Base-by-base conservation (phyloP, 2,329 filamentous ascomycete genomes). In the Daldinia sp. region DNA sequence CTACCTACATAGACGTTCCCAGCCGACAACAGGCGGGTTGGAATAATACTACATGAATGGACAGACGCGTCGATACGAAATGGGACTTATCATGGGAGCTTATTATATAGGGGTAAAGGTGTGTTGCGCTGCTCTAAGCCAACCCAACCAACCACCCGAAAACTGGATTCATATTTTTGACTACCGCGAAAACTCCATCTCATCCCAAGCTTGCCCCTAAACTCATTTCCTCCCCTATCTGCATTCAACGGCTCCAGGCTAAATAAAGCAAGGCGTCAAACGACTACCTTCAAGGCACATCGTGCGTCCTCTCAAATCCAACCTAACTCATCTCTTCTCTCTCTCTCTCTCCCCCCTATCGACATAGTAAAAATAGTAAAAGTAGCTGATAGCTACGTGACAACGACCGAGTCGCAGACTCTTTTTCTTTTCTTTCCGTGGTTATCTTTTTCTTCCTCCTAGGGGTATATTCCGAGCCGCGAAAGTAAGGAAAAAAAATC, bases 401-500 rank as follows among this genome's bases (percentile, higher is more conserved):
- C 27, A 57, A 58, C 55, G 35, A 45, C 48, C 48, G 66, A 70
- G 68, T 70, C 68, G 52, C 68, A 65, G 68, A 70, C 68, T 64
- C 68, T 54, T 48, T 17, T 45, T n/a, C 37, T 25, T 39, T 64
- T 66, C 51, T 48, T 17, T 45, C 21, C 37, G 25, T 39, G 49
- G 37, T 55, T 51, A 48, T 29, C 21, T 45, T 10, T 37, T 6
- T 29, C 51, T 5, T 30, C 51, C 8, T 30, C 50, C 41, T 15
- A 51, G 48, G 30, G 30, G 30, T 55, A 49, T 61, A 25, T 52
- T 59, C 58, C 59, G 39, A 56, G 55, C 56, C 39, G n/a, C n/a
- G n/a, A 35, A 41, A 48, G 6, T 21, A 48, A 19, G 4, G 52
- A 47, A 45, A 30, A 45, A 23, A 37, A 61, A 48, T n/a, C n/a